Conservation (phyloP, 208 protist species). For the Trypanosoma melophagium region DNA sequence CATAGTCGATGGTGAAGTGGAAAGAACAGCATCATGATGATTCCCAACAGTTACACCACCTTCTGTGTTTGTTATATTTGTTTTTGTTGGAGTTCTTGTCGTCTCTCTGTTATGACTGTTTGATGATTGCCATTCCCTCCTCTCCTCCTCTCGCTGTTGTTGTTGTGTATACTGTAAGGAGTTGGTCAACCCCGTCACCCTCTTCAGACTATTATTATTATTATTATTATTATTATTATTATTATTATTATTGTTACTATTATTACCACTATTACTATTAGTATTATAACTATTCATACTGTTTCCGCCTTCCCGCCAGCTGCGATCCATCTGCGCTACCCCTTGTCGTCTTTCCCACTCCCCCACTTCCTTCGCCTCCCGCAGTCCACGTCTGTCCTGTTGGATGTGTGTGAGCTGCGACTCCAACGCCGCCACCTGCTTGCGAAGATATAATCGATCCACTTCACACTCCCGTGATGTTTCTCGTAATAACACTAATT, state of each 20-base stretch:
- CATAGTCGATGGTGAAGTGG: background rate
- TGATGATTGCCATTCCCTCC: background rate
- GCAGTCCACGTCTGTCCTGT: conserved; percentile 4
- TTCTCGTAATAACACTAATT: background rate
- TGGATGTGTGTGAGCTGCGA: conserved; percentile 8
- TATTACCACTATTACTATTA: background rate
- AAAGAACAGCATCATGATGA: too few species aligned
- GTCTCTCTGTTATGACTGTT: background rate
- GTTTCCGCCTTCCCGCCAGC: background rate
- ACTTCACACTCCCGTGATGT: conserved; percentile 5
- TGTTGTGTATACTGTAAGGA: too few species aligned
- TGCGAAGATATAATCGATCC: conserved; percentile 12
- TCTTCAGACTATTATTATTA: background rate
- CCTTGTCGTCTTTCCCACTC: conserved; percentile 14
- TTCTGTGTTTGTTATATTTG: too few species aligned
- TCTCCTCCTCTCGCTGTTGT: background rate
- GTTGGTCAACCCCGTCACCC: too few species aligned
- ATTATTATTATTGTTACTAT: too few species aligned
- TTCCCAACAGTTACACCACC: too few species aligned
- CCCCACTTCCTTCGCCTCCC: conserved; percentile 5
- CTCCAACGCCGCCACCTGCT: conserved; percentile 19
- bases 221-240: too few species aligned
- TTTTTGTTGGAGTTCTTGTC: background rate
- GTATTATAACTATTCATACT: background rate
- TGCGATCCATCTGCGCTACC: conserved; percentile 6